Conservation (phyloP, 192 early-diverging fungal genomes). For the Coemansia sp. region DNA sequence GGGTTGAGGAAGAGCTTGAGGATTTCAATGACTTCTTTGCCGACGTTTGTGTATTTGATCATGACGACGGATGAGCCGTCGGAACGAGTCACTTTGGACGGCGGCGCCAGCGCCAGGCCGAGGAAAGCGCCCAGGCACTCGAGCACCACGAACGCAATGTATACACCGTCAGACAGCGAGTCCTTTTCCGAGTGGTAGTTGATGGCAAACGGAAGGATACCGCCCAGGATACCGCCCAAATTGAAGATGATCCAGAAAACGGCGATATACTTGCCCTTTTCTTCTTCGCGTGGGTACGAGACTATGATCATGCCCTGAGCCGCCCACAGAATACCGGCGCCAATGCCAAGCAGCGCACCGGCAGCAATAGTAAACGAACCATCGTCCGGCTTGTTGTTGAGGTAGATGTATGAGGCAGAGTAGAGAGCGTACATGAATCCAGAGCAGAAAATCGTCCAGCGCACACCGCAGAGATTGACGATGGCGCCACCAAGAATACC, state of each 20-base stretch:
- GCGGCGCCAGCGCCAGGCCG: constrained; percentile 63
- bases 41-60: constrained; percentile 69
- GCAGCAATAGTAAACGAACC: constrained; percentile 67
- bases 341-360: constrained; percentile 78
- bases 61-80: constrained; percentile 71
- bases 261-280: constrained; percentile 79
- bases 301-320: constrained; percentile 83
- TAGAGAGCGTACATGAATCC: constrained; percentile 75
- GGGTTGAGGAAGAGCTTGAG: constrained; percentile 81
- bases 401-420: constrained; percentile 70
- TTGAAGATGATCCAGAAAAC: constrained; percentile 91
- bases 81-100: constrained; percentile 63
- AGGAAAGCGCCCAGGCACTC: constrained; percentile 67
- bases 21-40: constrained; percentile 56
- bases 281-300: constrained; percentile 77
- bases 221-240: constrained; percentile 78
- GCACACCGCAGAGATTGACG: constrained; percentile 77
- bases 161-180: constrained; percentile 61
- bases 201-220: constrained; percentile 69
- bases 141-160: constrained; percentile 80
- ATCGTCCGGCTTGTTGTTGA: constrained; percentile 58
- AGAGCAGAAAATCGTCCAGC: constrained; percentile 66
- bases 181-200: constrained; percentile 60
- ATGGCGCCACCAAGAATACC: constrained; percentile 73
- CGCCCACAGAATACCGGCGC: constrained; percentile 79